Base-by-base conservation (phyloP, 305 asterid genomes). In the Caryopteris hybrid region DNA sequence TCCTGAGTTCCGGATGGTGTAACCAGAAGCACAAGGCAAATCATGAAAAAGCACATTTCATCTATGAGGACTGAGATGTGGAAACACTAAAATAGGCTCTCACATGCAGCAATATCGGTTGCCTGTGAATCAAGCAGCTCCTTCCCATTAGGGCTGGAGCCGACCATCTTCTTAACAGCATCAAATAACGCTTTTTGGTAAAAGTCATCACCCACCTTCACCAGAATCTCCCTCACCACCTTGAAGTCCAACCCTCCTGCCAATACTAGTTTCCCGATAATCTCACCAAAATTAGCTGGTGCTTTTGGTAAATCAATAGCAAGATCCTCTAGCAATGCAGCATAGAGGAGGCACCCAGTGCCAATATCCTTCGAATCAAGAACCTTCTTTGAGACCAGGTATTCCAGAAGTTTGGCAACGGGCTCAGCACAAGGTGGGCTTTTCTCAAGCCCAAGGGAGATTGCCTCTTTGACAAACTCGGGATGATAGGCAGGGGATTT, bases 241-340 rank as follows among this genome's bases (percentile, higher is more conserved):
- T 79, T 86, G 80, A 88, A 90, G 80, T 88, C 85, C 70, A 88
- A 42, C 8, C 51, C 76, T 29, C 90, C 83, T 0, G 83, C 76
- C 71, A 90, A 66, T 29, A 85, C 71, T 18, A 90, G 66, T 18
- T 57, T 80, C 12, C 88, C 90, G 17, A 83, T 38, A 22, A 92
- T 84, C 88, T 82, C 92, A 4, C 98, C 96, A 10, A 85, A 89
- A 75, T 76, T 73, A 9, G 76, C 61, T 4, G 98, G 98, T 6
- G 96, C 96, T 76, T 83, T 89, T 3, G 98, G 98, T 52, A 92
- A 55, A 73, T 92, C 98, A 21, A 89, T 89, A 41, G 87, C 95
- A 8, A 92, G 89, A 72, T 92, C 98, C 7, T 89, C 96, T 71
- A 89, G 74, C 34, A 73, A 23, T 1, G 76, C 74, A 1, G 96